Base-by-base conservation (phyloP, 1,284 basidiomycete species). In the Rhizoctonia solani region DNA sequence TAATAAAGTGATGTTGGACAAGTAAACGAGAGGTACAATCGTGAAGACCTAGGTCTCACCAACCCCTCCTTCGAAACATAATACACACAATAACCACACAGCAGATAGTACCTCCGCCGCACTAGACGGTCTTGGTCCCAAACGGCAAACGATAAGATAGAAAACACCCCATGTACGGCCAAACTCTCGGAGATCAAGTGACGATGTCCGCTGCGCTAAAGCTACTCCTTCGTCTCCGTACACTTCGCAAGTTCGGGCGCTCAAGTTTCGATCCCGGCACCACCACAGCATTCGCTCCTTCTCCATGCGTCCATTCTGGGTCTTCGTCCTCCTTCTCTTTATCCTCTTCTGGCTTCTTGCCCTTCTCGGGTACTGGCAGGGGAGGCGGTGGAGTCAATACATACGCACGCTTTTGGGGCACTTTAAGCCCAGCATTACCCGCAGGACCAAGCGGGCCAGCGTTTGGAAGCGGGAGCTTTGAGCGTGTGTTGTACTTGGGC, bases 161-260 rank as follows among this genome's bases (percentile, higher is more conserved):
- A 46, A 6, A 46, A n/a, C n/a, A n/a, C n/a, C n/a, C n/a, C n/a
- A n/a, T n/a, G 44, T 21, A 14, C 21, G n/a, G 5, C 44, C 44
- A 9, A 11, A 19, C 6, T 19, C 44, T 19, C 44, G 46, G 14
- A 25, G 29, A 21, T 83, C 77, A 90, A 73, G 86, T 89, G 70
- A 92, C 82, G 39, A 93, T 85, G 75, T 93, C 88, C 8, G 88
- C 88, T 67, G 87, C 81, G 74, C 90, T 90, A 76, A 92, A 92
- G 73, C 90, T 92, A 73, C 90, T 92, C 68, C 90, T 80, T 74
- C 90, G 79, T 69, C 89, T 81, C 72, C 90, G 81, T 37, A 90
- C 82, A 63, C 81, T 87, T 65, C 88, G 80, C 71, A 90, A 76
- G 1, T 86, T 85, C 14, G 90, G 89, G 52, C 90, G 81, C 71